Conservation (phyloP, 805 yeast genomes). For the Candida succiphila region DNA sequence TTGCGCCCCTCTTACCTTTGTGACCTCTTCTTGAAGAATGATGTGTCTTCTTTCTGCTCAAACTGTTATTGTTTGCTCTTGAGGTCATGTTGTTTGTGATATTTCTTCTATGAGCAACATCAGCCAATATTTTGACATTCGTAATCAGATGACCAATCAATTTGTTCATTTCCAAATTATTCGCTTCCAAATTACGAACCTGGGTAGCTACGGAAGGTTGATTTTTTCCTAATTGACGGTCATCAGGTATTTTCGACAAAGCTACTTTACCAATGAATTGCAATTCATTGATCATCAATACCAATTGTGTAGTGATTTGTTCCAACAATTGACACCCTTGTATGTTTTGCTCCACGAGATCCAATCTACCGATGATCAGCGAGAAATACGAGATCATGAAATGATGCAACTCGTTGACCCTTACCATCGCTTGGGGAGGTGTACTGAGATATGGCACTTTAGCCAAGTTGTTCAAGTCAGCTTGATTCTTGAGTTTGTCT, state of each 20-base stretch:
- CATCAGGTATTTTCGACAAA: slow-evolving; percentile 12
- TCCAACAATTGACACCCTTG: slow-evolving; percentile 63
- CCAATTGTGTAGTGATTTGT: slow-evolving; percentile 57
- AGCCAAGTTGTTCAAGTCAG: slow-evolving; percentile 11
- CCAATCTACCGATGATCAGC: slow-evolving; percentile 65
- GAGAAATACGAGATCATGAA: slow-evolving; percentile 53
- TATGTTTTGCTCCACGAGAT: slow-evolving; percentile 65
- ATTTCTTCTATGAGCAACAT: slow-evolving; percentile 14
- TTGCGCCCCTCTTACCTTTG: slow-evolving; percentile 13
- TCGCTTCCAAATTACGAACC: slow-evolving; percentile 41
- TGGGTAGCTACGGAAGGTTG: slow-evolving; percentile 26
- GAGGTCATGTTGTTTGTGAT: slow-evolving; percentile 6
- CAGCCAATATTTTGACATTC: slow-evolving; percentile 52
- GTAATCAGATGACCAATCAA: slow-evolving; percentile 57
- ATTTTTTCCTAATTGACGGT: slow-evolving; percentile 22
- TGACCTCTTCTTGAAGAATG: background rate
- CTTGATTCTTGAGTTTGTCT: background rate
- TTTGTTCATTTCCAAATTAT: slow-evolving; percentile 29
- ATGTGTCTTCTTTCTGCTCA: slow-evolving; percentile 1
- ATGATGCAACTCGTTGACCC: slow-evolving; percentile 57
- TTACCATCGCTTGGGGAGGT: slow-evolving; percentile 53
- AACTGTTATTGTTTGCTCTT: background rate
- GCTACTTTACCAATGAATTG: slow-evolving; percentile 15
- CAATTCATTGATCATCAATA: slow-evolving; percentile 52
- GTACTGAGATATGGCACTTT: slow-evolving; percentile 33